Conservation (phyloP, 768 basidiomycete genomes). For the Filobasidium floriforme region DNA sequence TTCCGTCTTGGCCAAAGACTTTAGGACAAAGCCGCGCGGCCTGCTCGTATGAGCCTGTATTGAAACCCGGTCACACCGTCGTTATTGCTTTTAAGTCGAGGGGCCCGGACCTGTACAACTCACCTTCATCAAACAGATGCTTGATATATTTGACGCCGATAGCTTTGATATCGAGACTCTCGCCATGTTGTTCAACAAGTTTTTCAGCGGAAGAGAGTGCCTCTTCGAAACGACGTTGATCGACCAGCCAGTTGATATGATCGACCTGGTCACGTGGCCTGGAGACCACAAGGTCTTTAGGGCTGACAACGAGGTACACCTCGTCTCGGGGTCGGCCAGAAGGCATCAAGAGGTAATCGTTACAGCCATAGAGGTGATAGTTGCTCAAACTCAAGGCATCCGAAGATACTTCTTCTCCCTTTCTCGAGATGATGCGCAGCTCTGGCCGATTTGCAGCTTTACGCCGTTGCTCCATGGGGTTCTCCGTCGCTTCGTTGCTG, state of each 20-base stretch:
- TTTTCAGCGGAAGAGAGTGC: conserved; percentile 73
- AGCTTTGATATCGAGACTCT: conserved; percentile 43
- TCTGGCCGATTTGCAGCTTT: conserved; percentile 88
- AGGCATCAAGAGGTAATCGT: conserved; percentile 74
- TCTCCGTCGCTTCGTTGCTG: conserved; percentile 64
- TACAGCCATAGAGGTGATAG: conserved; percentile 79
- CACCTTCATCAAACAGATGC: conserved; percentile 74
- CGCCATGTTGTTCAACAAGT: conserved; percentile 51
- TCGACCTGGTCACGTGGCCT: conserved; percentile 78
- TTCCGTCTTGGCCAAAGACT: conserved; percentile 69
- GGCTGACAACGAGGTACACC: conserved; percentile 76
- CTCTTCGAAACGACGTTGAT: conserved; percentile 76
- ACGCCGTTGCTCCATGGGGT: conserved; percentile 66
- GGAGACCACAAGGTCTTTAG: conserved; percentile 79
- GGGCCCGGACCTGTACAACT: conserved; percentile 22
- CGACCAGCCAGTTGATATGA: conserved; percentile 86
- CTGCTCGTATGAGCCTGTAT: conserved; percentile 59
- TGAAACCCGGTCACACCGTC: not conserved
- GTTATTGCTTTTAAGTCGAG: not conserved
- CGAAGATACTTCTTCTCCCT: conserved; percentile 76
- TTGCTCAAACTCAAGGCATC: conserved; percentile 73
- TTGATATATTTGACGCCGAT: conserved; percentile 83
- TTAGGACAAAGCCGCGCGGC: conserved; percentile 77
- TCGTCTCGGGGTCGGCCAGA: conserved; percentile 46
- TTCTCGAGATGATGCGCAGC: conserved; percentile 77